Conservation (phyloP, 129 eudicot species). For the Chrysanthemum lavandulifolium region DNA sequence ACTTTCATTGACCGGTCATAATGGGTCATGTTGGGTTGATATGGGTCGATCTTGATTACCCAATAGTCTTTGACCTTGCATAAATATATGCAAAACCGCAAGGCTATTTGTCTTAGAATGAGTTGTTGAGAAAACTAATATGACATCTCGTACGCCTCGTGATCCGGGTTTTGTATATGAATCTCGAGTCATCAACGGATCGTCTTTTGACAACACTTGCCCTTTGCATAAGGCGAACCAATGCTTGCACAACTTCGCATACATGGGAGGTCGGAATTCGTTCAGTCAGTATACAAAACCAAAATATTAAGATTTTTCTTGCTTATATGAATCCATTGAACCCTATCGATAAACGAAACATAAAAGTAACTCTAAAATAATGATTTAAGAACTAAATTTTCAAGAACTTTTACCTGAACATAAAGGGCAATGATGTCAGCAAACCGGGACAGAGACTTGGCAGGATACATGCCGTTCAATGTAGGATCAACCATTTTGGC, state of each 20-base stretch:
- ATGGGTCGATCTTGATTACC: no score
- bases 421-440: slow-evolving; percentile 93
- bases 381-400: not conserved
- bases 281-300: slow-evolving; percentile 61
- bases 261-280: slow-evolving; percentile 95
- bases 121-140: no score
- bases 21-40: no score
- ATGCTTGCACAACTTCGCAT: slow-evolving; percentile 97
- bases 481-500: slow-evolving; percentile 90
- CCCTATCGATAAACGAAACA: no score
- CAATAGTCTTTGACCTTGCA: no score
- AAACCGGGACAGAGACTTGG: slow-evolving; percentile 84
- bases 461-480: slow-evolving; percentile 92
- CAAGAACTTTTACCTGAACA: slow-evolving; percentile 65
- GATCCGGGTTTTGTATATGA: no score
- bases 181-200: no score
- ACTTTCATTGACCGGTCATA: no score
- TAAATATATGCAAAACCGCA: no score
- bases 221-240: slow-evolving; percentile 83
- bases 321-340: no score
- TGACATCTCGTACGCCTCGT: no score
- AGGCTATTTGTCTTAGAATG: no score
- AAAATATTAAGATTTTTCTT: slow-evolving; percentile 2
- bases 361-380: not conserved
- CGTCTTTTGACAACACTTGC: slow-evolving; percentile 75